phyloP scores from a whole-genome alignment of 2,329 filamentous ascomycete species.

The Fonsecaea nubica region DNA sequence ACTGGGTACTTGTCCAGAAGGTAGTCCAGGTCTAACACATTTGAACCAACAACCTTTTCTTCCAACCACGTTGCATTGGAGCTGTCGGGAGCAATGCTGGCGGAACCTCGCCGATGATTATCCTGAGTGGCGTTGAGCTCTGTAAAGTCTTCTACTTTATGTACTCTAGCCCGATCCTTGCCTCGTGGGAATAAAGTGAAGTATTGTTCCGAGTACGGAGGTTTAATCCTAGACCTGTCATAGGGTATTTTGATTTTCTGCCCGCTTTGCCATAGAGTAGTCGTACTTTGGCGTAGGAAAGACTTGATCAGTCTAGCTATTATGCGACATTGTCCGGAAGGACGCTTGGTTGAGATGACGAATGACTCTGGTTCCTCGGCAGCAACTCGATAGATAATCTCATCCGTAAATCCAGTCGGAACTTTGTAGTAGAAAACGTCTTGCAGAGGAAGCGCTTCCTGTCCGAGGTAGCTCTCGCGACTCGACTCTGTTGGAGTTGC shows the following conservation, averaged over 20 bases:
- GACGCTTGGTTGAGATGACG: slow-evolving; percentile 34
- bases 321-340: slow-evolving; percentile 35
- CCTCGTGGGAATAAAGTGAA: slow-evolving; percentile 31
- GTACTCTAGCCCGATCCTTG: slow-evolving; percentile 19
- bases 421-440: slow-evolving; percentile 53
- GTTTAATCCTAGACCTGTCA: slow-evolving; percentile 3
- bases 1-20: slow-evolving; percentile 54
- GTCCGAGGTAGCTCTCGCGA: slow-evolving; percentile 47
- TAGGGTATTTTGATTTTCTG: slow-evolving; percentile 29
- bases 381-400: slow-evolving; percentile 42
- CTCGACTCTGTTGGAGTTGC: not conserved
- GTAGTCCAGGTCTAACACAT: slow-evolving; percentile 42
- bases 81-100: not conserved
- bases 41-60: not conserved
- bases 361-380: slow-evolving; percentile 29
- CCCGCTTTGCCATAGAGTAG: slow-evolving; percentile 16
- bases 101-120: not conserved
- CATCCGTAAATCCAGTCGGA: slow-evolving; percentile 39
- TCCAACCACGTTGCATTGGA: not conserved
- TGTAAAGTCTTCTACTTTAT: slow-evolving; percentile 27
- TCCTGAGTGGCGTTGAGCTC: slow-evolving; percentile 16
- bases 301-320: slow-evolving; percentile 27
- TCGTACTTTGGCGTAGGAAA: slow-evolving; percentile 27
- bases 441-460: slow-evolving; percentile 46
- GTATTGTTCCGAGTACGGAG: slow-evolving; percentile 24